Evolutionary conservation across 1,284 basidiomycete species (phyloP).

Genomic region (Tilletia indica): DNA sequence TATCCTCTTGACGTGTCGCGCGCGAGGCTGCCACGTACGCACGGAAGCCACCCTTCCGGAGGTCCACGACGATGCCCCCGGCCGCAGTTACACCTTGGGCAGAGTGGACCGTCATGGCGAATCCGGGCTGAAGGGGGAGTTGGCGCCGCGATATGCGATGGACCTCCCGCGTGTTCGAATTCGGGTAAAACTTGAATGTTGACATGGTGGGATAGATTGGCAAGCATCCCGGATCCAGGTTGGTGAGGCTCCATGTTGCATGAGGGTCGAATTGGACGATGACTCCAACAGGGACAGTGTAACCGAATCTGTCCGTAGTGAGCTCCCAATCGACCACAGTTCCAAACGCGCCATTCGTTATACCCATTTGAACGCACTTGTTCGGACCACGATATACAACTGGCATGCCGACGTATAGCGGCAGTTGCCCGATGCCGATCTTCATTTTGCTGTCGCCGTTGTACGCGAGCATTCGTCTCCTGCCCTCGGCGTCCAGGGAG

Average conservation of each 20-base stretch:
- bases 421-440: neutral
- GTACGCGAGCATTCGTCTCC: neutral
- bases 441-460: neutral
- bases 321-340: neutral
- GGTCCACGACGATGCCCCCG: neutral
- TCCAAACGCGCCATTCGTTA: neutral
- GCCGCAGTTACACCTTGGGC: neutral
- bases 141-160: neutral
- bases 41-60: neutral
- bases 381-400: neutral
- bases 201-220: neutral
- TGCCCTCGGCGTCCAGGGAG: neutral
- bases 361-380: neutral
- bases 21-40: neutral
- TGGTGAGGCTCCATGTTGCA: neutral
- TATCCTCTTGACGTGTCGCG: neutral
- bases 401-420: neutral
- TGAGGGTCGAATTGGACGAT: neutral
- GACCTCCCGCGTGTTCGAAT: neutral
- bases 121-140: neutral
- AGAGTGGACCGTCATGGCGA: neutral
- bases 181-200: neutral
- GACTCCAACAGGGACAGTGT: neutral
- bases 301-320: neutral
- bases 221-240: neutral